Evolutionary conservation across 306 rosid genomes (phyloP).

Genomic region (Fragaria vesca): DNA sequence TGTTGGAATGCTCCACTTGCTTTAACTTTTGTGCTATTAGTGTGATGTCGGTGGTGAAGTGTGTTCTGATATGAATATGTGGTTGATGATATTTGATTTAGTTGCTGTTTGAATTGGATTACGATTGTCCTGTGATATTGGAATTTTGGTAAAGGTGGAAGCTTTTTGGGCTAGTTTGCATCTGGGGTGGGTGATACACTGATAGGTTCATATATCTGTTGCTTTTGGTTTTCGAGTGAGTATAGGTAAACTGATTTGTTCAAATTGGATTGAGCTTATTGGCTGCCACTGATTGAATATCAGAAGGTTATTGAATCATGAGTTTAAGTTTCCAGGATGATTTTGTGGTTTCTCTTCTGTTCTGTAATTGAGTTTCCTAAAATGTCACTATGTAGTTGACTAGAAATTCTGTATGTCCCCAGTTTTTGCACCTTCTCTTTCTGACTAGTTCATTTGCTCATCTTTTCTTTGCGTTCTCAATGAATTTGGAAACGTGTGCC

Average conservation of each 20-base stretch:
- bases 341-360: conserved; percentile 12
- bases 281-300: conserved; percentile 1
- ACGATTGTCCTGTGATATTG: conserved; percentile 18
- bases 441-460: neutral
- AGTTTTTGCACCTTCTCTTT: neutral
- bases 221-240: conserved; percentile 16
- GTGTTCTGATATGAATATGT: conserved; percentile 1
- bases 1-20: conserved; percentile 22
- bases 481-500: neutral
- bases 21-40: conserved; percentile 23
- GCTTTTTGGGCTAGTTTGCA: conserved; percentile 11
- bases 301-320: neutral
- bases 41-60: conserved; percentile 30
- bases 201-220: conserved; percentile 11
- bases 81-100: conserved; percentile 25
- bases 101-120: conserved; percentile 12
- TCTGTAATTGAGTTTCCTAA: conserved; percentile 10
- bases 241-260: neutral
- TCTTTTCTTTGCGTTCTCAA: neutral
- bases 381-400: neutral
- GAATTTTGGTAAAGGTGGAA: conserved; percentile 22
- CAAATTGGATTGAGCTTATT: conserved; percentile 7
- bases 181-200: conserved; percentile 26
- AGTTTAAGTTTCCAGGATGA: neutral
- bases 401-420: conserved; percentile 1